Percentiles rank a stretch among this genome's conserved stretches.
Conservation (phyloP, 768 basidiomycete species). For the Postia placenta region DNA sequence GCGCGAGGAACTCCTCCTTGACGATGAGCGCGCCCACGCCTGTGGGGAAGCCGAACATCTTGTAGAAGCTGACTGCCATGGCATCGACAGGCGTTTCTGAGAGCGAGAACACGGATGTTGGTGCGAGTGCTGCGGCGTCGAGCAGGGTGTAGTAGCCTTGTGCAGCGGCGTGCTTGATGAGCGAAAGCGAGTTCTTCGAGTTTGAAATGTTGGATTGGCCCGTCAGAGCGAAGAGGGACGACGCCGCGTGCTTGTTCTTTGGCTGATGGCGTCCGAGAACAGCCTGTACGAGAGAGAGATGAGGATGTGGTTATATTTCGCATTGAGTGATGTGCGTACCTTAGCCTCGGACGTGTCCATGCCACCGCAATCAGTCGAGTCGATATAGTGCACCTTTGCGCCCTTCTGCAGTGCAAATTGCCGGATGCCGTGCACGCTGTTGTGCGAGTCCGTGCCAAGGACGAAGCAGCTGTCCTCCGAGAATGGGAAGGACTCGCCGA, state of each 20-base stretch:
- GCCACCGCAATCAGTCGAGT: conserved; percentile 58
- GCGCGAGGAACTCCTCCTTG: conserved; percentile 57
- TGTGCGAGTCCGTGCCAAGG: conserved; percentile 75
- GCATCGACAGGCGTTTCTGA: conserved; percentile 68
- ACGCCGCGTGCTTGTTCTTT: conserved; percentile 34
- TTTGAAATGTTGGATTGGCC: conserved; percentile 83
- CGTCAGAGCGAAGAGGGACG: conserved; percentile 68
- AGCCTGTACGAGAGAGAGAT: conserved; percentile 30
- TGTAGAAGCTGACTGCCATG: conserved; percentile 81
- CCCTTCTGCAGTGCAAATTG: conserved; percentile 57
- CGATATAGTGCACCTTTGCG: conserved; percentile 57
- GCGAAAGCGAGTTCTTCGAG: conserved; percentile 60
- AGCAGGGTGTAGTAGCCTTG: conserved; percentile 72
- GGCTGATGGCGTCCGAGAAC: conserved; percentile 48
- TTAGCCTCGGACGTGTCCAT: conserved; percentile 52
- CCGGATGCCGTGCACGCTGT: conserved; percentile 78
- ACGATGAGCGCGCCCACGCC: conserved; percentile 78
- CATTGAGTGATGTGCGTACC: too few relatives aligned
- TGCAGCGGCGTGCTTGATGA: conserved; percentile 56
- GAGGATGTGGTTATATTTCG: too few relatives aligned
- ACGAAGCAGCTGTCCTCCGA: conserved; percentile 50
- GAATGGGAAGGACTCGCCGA: conserved; percentile 80
- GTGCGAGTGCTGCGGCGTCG: conserved; percentile 77
- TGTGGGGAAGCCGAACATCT: conserved; percentile 87
- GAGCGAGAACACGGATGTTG: conserved; percentile 64